phyloP scores from a whole-genome alignment of 345 rosid genomes.

The Gossypium sturtianum region DNA sequence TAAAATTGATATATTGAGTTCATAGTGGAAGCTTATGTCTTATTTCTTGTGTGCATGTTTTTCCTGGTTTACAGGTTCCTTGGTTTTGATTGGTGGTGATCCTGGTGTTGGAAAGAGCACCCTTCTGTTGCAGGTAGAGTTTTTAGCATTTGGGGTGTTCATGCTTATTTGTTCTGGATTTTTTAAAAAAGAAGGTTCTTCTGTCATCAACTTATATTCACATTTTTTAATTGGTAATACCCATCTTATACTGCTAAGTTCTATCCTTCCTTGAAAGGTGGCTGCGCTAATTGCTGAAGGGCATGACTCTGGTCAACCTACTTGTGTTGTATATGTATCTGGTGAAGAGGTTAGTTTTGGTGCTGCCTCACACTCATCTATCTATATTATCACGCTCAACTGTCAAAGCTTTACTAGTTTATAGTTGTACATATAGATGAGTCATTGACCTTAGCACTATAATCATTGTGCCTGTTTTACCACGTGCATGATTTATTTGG shows the following conservation, averaged over 20 bases:
- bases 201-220: background rate
- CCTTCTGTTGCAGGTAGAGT: conserved; percentile 68
- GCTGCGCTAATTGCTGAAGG: conserved; percentile 72
- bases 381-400: background rate
- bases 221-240: background rate
- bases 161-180: background rate
- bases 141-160: background rate
- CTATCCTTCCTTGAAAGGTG: conserved; percentile 30
- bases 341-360: conserved; percentile 78
- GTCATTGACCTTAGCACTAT: background rate
- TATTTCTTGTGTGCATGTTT: background rate
- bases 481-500: background rate
- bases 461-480: background rate
- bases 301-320: conserved; percentile 27
- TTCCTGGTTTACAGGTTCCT: conserved; percentile 48
- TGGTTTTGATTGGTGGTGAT: conserved; percentile 88
- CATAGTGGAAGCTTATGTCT: background rate
- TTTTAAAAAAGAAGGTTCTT: too few species aligned
- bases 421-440: background rate
- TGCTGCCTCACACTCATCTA: background rate
- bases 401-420: background rate
- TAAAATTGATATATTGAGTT: background rate
- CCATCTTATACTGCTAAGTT: background rate
- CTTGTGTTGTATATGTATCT: conserved; percentile 82
- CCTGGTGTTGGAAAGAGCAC: conserved; percentile 99